Evolutionary conservation across 2,329 filamentous ascomycete genomes (phyloP), one percentile per base, ranked within the genome.

Genomic region (Sporothrix euskadiensis): DNA sequence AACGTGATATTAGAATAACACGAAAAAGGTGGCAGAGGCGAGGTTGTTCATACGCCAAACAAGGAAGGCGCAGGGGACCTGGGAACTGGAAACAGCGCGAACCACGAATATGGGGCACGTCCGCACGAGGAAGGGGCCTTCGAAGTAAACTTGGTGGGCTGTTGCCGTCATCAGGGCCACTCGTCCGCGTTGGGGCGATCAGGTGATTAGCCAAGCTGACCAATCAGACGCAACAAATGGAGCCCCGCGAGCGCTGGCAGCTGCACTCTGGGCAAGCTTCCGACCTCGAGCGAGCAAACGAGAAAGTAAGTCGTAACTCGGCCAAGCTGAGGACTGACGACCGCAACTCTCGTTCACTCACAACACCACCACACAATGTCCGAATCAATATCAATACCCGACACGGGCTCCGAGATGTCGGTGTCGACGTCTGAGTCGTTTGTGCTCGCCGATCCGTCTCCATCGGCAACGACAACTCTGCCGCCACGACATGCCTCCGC

Each of bases 371-470:
- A 32, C 61, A 70, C 66, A 70, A 74, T 74, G 73, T 39, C 73
- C n/a, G 71, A 73, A 52, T 73, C 73, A 49, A 69, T 63, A 74
- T 30, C 74, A 68, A 54, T 69, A 54, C 59, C 41, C 59, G 26
- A 16, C 70, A 14, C 71, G 61, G 32, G 70, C 10, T 69, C 66
- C 14, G 41, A 61, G 44, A 68, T 73, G 65, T 61, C 68, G 52
- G 75, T 77, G 63, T 78, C 83, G 71, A 74, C 80, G 72, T 81
- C 84, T 80, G 83, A 86, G 76, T 86, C 87, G 75, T 85, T 85
- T 81, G 80, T 88, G 79, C 82, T 90, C 76, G 82, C 85, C 75
- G 85, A 87, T 76, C 78, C 80, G 73, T 81, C 83, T 76, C 78
- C 80, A 73, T 81, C 83, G 22, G 78, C 82, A 49, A 84, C 85